Conservation (phyloP, 1,139 yeast genomes). For the Dujonia santamariae region DNA sequence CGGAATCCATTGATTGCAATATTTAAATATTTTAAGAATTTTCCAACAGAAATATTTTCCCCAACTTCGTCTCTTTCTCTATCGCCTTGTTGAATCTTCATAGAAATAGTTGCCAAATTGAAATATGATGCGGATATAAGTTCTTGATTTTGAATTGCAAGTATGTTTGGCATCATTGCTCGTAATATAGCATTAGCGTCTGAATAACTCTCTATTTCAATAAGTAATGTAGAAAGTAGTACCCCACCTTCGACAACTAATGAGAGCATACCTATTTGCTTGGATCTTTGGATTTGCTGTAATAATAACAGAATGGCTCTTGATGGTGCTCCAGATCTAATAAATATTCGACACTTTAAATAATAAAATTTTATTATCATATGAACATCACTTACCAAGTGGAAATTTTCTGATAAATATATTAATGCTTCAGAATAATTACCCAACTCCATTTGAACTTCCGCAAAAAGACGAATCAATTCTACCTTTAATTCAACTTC, state of each 20-base stretch:
- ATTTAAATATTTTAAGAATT: constrained; percentile 35
- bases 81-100: constrained; percentile 16
- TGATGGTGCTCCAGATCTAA: constrained; percentile 33
- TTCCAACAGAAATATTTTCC: constrained; percentile 15
- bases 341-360: constrained; percentile 40
- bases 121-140: constrained; percentile 36
- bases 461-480: constrained; percentile 22
- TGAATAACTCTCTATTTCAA: constrained; percentile 27
- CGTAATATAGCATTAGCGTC: constrained; percentile 37
- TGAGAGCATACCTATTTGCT: constrained; percentile 35
- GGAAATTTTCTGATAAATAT: constrained; percentile 26
- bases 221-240: constrained; percentile 34
- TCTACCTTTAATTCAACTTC: constrained; percentile 33
- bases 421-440: constrained; percentile 35
- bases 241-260: constrained; percentile 40
- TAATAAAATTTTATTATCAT: constrained; percentile 43
- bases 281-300: constrained; percentile 42
- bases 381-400: constrained; percentile 19
- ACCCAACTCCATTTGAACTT: constrained; percentile 26
- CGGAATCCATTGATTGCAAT: constrained; percentile 45
- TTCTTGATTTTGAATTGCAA: constrained; percentile 31
- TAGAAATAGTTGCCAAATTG: constrained; percentile 30
- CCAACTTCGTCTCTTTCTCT: constrained; percentile 1
- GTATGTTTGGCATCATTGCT: constrained; percentile 38
- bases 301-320: constrained; percentile 43